Evolutionary conservation across 192 early-diverging fungal genomes (phyloP), one percentile per base, ranked within the genome.

Genomic region (Podila verticillata): DNA sequence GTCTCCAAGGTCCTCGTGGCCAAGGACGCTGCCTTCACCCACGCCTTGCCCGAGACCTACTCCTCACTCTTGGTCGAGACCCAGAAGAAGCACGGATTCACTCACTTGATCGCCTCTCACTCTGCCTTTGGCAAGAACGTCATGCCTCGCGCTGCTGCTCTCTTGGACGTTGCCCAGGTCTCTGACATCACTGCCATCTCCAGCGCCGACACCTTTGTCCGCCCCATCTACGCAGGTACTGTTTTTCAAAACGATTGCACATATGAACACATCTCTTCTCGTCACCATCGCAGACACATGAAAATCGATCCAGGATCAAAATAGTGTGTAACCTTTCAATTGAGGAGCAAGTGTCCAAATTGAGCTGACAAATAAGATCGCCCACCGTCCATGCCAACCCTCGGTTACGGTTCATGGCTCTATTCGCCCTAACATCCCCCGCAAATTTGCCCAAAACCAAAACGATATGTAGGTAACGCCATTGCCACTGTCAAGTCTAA

Each of bases 181-280:
- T 96, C 97, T 19, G 97, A 99, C 73, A 91, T 98, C 56, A 93
- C 88, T 70, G 89, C 78, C 47, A 86, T 99, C 49, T 89, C 93
- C 75, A 69, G 87, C 67, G 91, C 88, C 34, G 95, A 97, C 69
- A 95, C 93, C 26, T 99, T 99, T 89, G 91, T 96, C 61, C 90
- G 97, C 15, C 97, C 97, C 34, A 97, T 99, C 83, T 99, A 97
- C 82, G 97, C 97, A 63, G 97, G 96, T 94, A 82, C 7, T 3
- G 39, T 2, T 44, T 15, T 1, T 3, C 20, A 1, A n/a, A 54
- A 7, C n/a, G 51, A 24, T 54, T 19, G 3, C 51, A 9, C 17
- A 5, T 8, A 22, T 26, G 51, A 22, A n/a, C 22, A 10, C 22
- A 7, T 54, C 51, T 54, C 7, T 24, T 24, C 3, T 22, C 7